Evolutionary conservation across 2,329 filamentous ascomycete genomes (phyloP), one percentile per base, ranked within the genome.

Genomic region (Dactylellina cionopaga): DNA sequence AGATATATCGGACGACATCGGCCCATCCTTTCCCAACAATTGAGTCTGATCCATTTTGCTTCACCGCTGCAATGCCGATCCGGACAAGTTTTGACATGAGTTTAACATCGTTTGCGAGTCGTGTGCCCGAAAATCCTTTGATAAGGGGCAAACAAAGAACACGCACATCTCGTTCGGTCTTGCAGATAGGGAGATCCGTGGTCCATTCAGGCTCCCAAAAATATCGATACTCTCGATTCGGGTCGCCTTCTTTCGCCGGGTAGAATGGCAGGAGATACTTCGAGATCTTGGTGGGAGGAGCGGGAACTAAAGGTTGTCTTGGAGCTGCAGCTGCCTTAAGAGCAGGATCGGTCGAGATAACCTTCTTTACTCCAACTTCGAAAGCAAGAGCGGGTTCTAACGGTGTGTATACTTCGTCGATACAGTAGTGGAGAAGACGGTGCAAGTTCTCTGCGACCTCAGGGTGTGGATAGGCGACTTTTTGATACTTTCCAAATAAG

Each of bases 201-300:
- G 89, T 85, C 95, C 95, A 99, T 76, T 98, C 95, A 69, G 68
- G 68, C 9, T 96, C 92, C 89, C 95, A 97, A 80, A 99, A 99
- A 79, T 96, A 98, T 31, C 90, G 88, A 79, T 97, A 98, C 56
- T 90, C 85, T 10, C 69, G 62, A 19, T 64, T 65, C 9, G 69
- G 69, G 27, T 74, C 69, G 3, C 55, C 55, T n/a, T 74, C 63
- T 19, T 56, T 68, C 2, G 22, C 49, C 1, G 69, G 60, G 27
- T 68, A 74, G 54, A 74, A 74, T 7, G 69, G 69, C 5, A 59
- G 41, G 17, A 74, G 54, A 39, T 66, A 66, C 22, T 74, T 74
- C 2, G 62, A 55, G 35, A 74, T 54, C 22, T 74, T 74, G 15
- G 55, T 37, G 7, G 69, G 69, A 89, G 24, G 87, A 88, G 77